These are phyloP conservation scores for Linum trigynum DNA, from an alignment of 345 rosid species.

Conservation along the genomic window DNA sequence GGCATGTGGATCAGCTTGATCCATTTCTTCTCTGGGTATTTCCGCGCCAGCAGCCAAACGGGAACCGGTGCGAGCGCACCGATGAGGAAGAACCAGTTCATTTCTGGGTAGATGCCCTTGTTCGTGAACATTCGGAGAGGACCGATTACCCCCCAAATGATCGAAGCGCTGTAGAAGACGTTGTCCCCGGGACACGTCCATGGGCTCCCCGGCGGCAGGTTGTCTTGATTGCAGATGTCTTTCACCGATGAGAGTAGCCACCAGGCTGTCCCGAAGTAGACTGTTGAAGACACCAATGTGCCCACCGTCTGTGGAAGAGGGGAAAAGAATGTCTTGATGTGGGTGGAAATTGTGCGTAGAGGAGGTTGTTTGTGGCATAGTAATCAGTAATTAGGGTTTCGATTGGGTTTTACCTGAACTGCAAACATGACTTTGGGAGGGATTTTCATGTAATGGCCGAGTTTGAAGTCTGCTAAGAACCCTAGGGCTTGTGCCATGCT, in stretches of 20 bases:
- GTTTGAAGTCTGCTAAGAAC: background rate
- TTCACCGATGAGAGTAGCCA: background rate
- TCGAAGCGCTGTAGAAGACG: background rate
- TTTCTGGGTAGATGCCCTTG: background rate
- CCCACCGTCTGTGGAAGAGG: background rate
- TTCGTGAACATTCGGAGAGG: constrained; percentile 2
- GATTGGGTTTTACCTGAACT: background rate
- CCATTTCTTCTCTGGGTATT: constrained; percentile 1
- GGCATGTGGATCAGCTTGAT: background rate
- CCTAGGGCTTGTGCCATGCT: constrained; percentile 5
- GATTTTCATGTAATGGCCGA: constrained; percentile 7
- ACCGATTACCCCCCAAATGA: constrained; percentile 2
- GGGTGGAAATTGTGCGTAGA: background rate
- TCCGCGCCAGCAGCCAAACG: background rate
- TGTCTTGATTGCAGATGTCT: background rate
- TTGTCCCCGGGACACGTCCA: constrained; percentile 1
- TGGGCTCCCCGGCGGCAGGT: background rate
- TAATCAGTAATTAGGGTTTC: background rate
- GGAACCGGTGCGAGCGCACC: background rate
- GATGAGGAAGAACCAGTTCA: background rate
- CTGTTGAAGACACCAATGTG: background rate
- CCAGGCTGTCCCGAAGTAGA: constrained; percentile 1
- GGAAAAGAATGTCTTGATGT: background rate
- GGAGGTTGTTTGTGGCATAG: no score
- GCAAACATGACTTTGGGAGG: background rate